Evolutionary conservation across 2,329 filamentous ascomycete genomes (phyloP).

Genomic region (Chaetomium sp.): DNA sequence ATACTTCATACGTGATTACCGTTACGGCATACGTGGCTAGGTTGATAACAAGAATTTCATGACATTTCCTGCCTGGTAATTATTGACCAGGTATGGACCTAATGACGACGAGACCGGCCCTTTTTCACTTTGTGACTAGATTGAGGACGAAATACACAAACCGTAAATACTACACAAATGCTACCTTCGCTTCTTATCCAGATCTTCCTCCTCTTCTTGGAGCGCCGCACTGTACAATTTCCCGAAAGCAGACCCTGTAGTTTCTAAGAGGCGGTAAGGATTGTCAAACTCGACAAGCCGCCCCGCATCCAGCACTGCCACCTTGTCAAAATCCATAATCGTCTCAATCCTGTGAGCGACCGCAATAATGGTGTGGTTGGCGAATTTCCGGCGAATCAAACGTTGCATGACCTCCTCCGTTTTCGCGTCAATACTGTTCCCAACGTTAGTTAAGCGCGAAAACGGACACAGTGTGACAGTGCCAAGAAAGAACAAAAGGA

Average conservation of each 20-base stretch:
- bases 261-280: conserved; percentile 18
- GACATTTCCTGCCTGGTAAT: too few relatives aligned
- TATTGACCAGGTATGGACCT: too few relatives aligned
- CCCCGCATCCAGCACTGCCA: conserved; percentile 40
- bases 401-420: conserved; percentile 51
- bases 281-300: conserved; percentile 28
- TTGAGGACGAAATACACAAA: too few relatives aligned
- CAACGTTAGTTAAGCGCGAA: not conserved
- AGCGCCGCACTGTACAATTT: conserved; percentile 15
- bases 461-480: not conserved
- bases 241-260: conserved; percentile 14
- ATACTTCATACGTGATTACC: too few relatives aligned
- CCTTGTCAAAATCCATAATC: conserved; percentile 43
- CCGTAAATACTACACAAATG: too few relatives aligned
- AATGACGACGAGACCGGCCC: too few relatives aligned
- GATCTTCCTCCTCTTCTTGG: conserved; percentile 11
- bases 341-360: conserved; percentile 35
- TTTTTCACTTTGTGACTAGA: not conserved
- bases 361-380: conserved; percentile 45
- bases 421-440: conserved; percentile 44
- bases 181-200: not conserved
- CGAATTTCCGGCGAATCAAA: conserved; percentile 47
- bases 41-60: too few relatives aligned
- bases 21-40: too few relatives aligned
- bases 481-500: not conserved